Evolutionary conservation across 441 rosid species (phyloP), one percentile per base, ranked within the genome.

Genomic region (Gossypium gossypioides): DNA sequence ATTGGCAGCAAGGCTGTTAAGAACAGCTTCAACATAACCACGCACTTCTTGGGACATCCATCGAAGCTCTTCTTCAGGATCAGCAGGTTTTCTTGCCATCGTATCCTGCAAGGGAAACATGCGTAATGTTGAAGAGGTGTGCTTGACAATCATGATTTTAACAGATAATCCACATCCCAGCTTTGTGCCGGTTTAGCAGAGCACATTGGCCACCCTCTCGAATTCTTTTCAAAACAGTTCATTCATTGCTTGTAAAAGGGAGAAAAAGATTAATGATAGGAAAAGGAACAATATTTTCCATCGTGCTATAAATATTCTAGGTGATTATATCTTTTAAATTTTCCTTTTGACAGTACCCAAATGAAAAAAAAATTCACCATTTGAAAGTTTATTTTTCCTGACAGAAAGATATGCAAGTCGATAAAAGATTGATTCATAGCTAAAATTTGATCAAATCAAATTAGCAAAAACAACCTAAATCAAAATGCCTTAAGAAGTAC

Each of bases 31-130:
- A 46, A 93, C 97, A 60, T 96, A 96, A 77, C 99, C 98, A 3
- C 98, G 98, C 10, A 96, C 97, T 90, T 96, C 99, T 80, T 96
- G 99, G 46, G 99, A 89, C 98, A 96, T 96, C 99, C 99, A 96
- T 55, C 97, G 85, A 42, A 96, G 94, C 83, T 96, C 99, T 80
- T 96, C 98, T 84, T 96, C 99, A 27, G 99, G 99, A 78, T 96
- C 98, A 52, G 88, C 88, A 8, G 99, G 98, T 77, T 86, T 88
- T 83, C 97, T 87, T 72, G 84, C 85, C 97, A 93, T 91, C 75
- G 91, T 90, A 82, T 93, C 97, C 99, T 96, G 76, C 58, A 72
- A 75, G 40, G 32, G 22, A 19, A 72, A 67, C 7, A 67, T 21
- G 48, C 15, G 55, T 37, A 59, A 13, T 54, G 52, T 21, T 22